Percentiles rank a stretch among this genome's conserved stretches.
Evolutionary conservation across 495 filamentous ascomycete genomes (phyloP).

Genomic region (Tetracladium marchalianum): DNA sequence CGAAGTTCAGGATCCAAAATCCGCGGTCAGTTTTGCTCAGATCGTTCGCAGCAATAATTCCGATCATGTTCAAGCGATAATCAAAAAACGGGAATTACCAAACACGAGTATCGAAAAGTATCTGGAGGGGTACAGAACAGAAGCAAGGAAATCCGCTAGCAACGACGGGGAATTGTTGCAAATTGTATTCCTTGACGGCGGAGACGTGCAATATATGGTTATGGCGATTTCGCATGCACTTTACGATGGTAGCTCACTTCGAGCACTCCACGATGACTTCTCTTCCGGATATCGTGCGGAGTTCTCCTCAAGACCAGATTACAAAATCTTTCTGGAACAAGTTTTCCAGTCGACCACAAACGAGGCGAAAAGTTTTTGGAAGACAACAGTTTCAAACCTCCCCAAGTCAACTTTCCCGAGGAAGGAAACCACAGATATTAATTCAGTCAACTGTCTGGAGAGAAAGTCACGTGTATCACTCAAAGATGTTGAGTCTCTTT

Average conservation of each 20-base stretch:
- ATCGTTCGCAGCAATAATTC: conserved; percentile 31
- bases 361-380: conserved; percentile 48
- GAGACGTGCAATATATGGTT: conserved; percentile 37
- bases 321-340: conserved; percentile 36
- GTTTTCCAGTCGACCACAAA: conserved; percentile 25
- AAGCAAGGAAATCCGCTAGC: conserved; percentile 1
- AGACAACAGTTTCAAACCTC: conserved; percentile 40
- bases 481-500: conserved; percentile 36
- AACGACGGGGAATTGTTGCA: conserved; percentile 26
- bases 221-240: conserved; percentile 70
- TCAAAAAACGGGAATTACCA: not conserved
- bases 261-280: conserved; percentile 57
- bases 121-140: conserved; percentile 12
- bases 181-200: conserved; percentile 26
- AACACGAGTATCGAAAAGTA: conserved; percentile 14
- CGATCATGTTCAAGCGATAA: not conserved
- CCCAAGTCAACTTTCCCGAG: conserved; percentile 24
- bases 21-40: conserved; percentile 53
- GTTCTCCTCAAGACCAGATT: conserved; percentile 29
- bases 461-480: conserved; percentile 27
- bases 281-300: conserved; percentile 41
- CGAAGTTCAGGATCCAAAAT: conserved; percentile 44
- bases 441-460: conserved; percentile 34
- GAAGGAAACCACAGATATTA: not conserved
- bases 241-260: conserved; percentile 69